A percentile compares a stretch with the other conserved stretches of the same genome.
These are phyloP conservation scores for Hypoxylon rickii DNA, from an alignment of 495 filamentous ascomycete genomes.

Conservation along the genomic window DNA sequence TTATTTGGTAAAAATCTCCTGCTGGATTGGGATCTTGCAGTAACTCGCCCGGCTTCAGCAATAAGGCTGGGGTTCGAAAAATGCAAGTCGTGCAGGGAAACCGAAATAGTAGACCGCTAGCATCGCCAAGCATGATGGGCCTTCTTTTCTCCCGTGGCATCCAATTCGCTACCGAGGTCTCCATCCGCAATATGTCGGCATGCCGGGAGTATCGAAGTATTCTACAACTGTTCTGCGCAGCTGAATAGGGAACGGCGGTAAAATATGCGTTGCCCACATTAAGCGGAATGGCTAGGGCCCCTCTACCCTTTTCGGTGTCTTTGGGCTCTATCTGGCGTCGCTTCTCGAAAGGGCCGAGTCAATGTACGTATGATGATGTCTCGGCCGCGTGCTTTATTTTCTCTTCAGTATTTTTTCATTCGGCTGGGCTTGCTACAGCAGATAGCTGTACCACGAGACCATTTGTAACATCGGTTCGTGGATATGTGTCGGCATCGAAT, in stretches of 20 bases:
- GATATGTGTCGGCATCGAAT: slow-evolving; percentile 33
- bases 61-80: slow-evolving; percentile 22
- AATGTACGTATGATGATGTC: slow-evolving; percentile 37
- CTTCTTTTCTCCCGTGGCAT: slow-evolving; percentile 28
- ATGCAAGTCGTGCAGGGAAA: slow-evolving; percentile 21
- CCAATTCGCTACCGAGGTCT: slow-evolving; percentile 31
- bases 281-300: slow-evolving; percentile 31
- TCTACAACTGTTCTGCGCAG: slow-evolving; percentile 32
- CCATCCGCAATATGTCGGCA: slow-evolving; percentile 31
- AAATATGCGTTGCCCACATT: slow-evolving; percentile 39
- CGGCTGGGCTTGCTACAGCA: slow-evolving; percentile 18
- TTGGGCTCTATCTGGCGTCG: slow-evolving; percentile 20
- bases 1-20: slow-evolving; percentile 17
- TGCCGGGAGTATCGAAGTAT: slow-evolving; percentile 24
- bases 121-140: slow-evolving; percentile 27
- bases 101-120: slow-evolving; percentile 27
- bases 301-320: slow-evolving; percentile 31
- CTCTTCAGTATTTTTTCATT: neutral
- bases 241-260: slow-evolving; percentile 34
- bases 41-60: slow-evolving; percentile 20
- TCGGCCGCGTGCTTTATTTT: slow-evolving; percentile 29
- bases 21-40: slow-evolving; percentile 21
- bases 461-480: slow-evolving; percentile 30
- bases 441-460: slow-evolving; percentile 34
- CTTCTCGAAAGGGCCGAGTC: slow-evolving; percentile 37